phyloP scores from a whole-genome alignment of 345 rosid species.

The Euphorbia pulcherrima region DNA sequence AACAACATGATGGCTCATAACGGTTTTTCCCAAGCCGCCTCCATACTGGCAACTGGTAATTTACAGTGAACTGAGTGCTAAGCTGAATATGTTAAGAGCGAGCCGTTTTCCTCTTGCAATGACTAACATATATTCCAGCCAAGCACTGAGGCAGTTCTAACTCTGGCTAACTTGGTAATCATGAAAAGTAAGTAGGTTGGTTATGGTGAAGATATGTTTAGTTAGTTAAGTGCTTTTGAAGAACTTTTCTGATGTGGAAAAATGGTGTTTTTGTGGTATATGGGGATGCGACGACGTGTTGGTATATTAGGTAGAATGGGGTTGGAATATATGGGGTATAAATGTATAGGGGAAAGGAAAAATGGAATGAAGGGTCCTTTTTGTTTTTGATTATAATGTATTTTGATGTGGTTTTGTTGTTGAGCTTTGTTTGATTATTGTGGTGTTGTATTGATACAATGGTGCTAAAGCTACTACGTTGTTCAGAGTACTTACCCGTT shows the following conservation, averaged over 20 bases:
- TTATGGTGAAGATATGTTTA: slow-evolving; percentile 13
- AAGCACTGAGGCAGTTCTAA: slow-evolving; percentile 25
- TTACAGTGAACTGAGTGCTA: slow-evolving; percentile 36
- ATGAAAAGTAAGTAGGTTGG: slow-evolving; percentile 15
- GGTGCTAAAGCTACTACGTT: background rate
- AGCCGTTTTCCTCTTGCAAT: slow-evolving; percentile 41
- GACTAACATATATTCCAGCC: slow-evolving; percentile 52
- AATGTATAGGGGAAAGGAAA: slow-evolving; percentile 33
- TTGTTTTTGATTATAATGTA: background rate
- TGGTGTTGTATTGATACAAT: background rate
- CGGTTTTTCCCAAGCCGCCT: slow-evolving; percentile 39
- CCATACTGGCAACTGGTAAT: slow-evolving; percentile 49
- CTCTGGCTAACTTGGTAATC: slow-evolving; percentile 21
- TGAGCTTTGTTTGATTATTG: background rate
- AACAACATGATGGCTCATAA: slow-evolving; percentile 43
- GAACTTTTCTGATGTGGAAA: slow-evolving; percentile 4
- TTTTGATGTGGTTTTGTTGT: background rate
- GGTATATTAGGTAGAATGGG: background rate
- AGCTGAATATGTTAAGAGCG: slow-evolving; percentile 52
- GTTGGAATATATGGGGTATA: background rate
- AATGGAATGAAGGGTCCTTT: slow-evolving; percentile 15
- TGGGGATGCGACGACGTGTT: background rate
- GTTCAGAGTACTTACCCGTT: background rate
- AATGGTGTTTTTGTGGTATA: slow-evolving; percentile 9
- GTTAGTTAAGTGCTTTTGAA: slow-evolving; percentile 13